Evolutionary conservation across 495 filamentous ascomycete genomes (phyloP).

Genomic region (Penicillium silybi): DNA sequence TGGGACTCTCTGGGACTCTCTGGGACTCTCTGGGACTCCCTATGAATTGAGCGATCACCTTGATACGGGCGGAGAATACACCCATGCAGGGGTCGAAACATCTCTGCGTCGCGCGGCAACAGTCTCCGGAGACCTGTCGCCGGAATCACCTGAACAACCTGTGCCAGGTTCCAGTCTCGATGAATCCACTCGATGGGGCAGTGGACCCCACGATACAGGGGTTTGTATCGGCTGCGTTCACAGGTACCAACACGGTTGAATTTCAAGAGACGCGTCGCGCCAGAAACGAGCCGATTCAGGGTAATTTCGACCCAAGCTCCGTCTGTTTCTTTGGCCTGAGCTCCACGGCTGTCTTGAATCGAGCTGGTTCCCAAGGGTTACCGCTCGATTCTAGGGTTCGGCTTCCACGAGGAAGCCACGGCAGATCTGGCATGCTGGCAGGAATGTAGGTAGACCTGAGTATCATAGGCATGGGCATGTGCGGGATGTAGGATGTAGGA

Average conservation of each 20-base stretch:
- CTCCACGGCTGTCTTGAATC: too few relatives aligned
- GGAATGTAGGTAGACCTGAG: background rate
- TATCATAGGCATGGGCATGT: background rate
- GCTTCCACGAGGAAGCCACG: slow-evolving; percentile 3
- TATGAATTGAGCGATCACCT: background rate
- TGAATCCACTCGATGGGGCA: slow-evolving; percentile 14
- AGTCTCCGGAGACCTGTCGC: background rate
- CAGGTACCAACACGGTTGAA: slow-evolving; percentile 10
- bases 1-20: too few relatives aligned
- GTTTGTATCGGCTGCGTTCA: slow-evolving; percentile 11
- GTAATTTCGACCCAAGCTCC: slow-evolving; percentile 4
- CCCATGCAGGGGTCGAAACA: background rate
- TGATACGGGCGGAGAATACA: background rate
- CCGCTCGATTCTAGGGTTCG: background rate
- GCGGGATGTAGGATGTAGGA: background rate
- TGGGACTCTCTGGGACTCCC: too few relatives aligned
- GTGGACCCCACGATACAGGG: slow-evolving; percentile 15
- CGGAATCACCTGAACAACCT: background rate
- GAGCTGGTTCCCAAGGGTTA: background rate
- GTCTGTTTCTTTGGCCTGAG: slow-evolving; percentile 9
- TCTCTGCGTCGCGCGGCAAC: background rate
- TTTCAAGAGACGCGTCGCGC: slow-evolving; percentile 10
- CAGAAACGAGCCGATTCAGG: slow-evolving; percentile 9
- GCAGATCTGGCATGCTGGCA: background rate
- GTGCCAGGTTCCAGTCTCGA: background rate